Base-by-base conservation (phyloP, 1,284 basidiomycete genomes). In the Rhodotorula sp. region DNA sequence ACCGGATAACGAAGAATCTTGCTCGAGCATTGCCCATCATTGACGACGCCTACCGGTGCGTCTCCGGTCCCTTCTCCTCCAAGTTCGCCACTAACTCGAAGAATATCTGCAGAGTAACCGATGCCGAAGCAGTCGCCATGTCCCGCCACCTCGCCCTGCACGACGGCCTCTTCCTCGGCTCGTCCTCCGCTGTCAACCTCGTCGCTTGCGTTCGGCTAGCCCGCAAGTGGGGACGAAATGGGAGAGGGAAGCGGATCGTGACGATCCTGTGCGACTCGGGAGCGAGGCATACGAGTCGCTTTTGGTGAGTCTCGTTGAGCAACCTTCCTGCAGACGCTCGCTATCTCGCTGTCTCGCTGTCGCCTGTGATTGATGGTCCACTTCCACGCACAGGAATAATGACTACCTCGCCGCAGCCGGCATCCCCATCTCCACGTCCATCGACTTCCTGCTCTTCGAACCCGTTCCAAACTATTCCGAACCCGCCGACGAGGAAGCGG, bases 121-220 rank as follows among this genome's bases (percentile, higher is more conserved):
- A 96, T 75, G 87, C 85, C 4, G 94, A 96, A 81, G 93, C 93
- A 0, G 91, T 95, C 44, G 86, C 89, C 24, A 95, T 96, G 92
- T 90, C 92, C 0, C 87, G 93, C 17, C 91, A 92, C 79, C 85
- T 96, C 22, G 91, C 94, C 5, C 82, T 88, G 59, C 83, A 92
- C 67, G 96, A 99, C 75, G 96, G 95, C 0, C 83, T 99, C 17
- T 98, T 97, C 82, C 84, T 99, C 30, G 96, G 96, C 8, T 97
- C 93, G 0, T 96, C 92, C 66, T 94, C 92, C 74, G 95, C 96
- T 0, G 96, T 94, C 78, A 99, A 99, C 79, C 85, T 98, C 46
- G 87, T 97, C 22, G 91, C 94, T 1, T 92, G 90, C 73, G 85
- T 97, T 19, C 88, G 89, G 75, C 82, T 92, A 9, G 88, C 86